Conservation (phyloP, 495 filamentous ascomycete genomes). For the Lineolata rhizophorae region DNA sequence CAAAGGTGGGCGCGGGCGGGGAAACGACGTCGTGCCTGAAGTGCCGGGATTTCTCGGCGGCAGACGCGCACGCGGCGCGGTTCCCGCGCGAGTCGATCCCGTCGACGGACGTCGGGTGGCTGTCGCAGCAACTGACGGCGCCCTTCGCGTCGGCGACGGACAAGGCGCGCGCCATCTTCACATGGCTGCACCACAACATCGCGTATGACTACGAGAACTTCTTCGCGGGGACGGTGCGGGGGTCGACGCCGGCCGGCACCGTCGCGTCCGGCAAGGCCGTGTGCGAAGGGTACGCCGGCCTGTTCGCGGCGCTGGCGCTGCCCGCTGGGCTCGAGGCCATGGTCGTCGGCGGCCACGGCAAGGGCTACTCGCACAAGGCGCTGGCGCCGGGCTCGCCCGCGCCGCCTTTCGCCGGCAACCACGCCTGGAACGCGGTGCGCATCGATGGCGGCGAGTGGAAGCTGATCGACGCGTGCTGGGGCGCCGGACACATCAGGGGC, state of each 20-base stretch:
- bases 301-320: slow-evolving; percentile 52
- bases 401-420: slow-evolving; percentile 33
- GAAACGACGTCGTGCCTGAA: slow-evolving; percentile 30
- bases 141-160: slow-evolving; percentile 69
- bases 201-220: slow-evolving; percentile 60
- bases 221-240: slow-evolving; percentile 42
- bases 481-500: slow-evolving; percentile 42
- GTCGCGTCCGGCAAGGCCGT: slow-evolving; percentile 61
- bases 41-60: slow-evolving; percentile 71
- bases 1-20: slow-evolving; percentile 12
- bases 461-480: slow-evolving; percentile 82
- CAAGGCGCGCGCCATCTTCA: slow-evolving; percentile 79
- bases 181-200: slow-evolving; percentile 90
- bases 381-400: slow-evolving; percentile 29
- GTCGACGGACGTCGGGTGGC: slow-evolving; percentile 37
- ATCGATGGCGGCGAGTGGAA: slow-evolving; percentile 82
- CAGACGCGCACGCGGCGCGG: slow-evolving; percentile 56
- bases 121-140: slow-evolving; percentile 53
- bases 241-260: slow-evolving; percentile 43
- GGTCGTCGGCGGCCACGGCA: slow-evolving; percentile 61
- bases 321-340: slow-evolving; percentile 50
- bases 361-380: slow-evolving; percentile 51
- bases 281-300: slow-evolving; percentile 76
- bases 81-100: slow-evolving; percentile 52
- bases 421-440: slow-evolving; percentile 86